A percentile compares a stretch with the other conserved stretches of the same genome.
Evolutionary conservation across 441 rosid species (phyloP).

Genomic region (Populus hybrid): DNA sequence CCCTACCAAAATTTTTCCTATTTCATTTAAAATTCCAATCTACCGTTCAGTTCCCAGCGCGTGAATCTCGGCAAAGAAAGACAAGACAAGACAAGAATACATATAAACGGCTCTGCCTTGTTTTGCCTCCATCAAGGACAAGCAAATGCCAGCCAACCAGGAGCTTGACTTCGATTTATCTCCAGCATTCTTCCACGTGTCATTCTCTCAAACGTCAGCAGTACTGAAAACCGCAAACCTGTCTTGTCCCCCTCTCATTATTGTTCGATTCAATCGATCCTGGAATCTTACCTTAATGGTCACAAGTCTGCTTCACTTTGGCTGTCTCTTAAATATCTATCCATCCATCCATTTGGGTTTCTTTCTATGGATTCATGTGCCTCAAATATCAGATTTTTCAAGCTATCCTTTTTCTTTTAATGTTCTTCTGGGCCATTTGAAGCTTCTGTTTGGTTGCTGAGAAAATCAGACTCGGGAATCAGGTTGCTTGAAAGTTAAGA

Average conservation of each 20-base stretch:
- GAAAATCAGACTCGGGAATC: neutral
- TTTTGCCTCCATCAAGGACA: neutral
- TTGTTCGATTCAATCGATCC: neutral
- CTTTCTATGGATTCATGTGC: neutral
- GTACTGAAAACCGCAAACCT: neutral
- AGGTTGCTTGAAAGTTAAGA: neutral
- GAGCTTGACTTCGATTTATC: neutral
- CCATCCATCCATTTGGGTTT: neutral
- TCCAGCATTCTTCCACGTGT: neutral
- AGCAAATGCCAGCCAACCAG: neutral
- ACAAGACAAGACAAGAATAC: neutral
- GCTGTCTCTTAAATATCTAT: neutral
- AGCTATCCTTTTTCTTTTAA: neutral
- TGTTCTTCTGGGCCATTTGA: neutral
- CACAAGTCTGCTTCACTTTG: neutral
- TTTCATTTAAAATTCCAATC: neutral
- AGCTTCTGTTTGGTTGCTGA: neutral
- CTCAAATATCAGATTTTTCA: neutral
- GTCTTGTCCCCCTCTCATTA: neutral
- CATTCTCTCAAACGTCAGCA: neutral
- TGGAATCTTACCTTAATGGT: neutral
- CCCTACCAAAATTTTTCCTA: rapidly evolving
- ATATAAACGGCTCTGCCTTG: neutral
- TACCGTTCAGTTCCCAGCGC: neutral
- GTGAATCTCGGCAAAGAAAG: neutral